Conservation (phyloP, 129 eudicot species). For the Flaveria bidentis region DNA sequence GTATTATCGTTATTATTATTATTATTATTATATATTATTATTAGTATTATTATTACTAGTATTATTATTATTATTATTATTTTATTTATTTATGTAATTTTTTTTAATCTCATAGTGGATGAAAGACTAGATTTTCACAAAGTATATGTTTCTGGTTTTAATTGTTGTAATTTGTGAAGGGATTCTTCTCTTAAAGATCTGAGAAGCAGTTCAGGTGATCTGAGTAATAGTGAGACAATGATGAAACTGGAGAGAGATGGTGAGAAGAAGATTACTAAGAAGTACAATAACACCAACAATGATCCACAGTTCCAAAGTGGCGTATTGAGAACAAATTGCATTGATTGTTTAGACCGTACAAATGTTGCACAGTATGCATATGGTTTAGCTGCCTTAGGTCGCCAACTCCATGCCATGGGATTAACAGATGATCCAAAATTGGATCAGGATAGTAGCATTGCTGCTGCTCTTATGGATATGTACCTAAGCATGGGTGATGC, state of each 20-base stretch:
- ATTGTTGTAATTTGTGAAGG: slow-evolving; percentile 44
- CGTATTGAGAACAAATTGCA: slow-evolving; percentile 91
- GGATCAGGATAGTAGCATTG: slow-evolving; percentile 87
- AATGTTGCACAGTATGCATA: slow-evolving; percentile 98
- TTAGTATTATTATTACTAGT: too few relatives aligned
- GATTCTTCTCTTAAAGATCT: slow-evolving; percentile 80
- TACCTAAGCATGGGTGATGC: slow-evolving; percentile 98
- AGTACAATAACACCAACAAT: slow-evolving; percentile 40
- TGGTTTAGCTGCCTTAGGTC: slow-evolving; percentile 90
- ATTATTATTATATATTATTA: too few relatives aligned
- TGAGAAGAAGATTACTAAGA: slow-evolving; percentile 34
- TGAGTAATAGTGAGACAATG: slow-evolving; percentile 47
- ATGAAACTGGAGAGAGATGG: slow-evolving; percentile 55
- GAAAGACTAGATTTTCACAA: background rate
- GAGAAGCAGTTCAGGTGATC: slow-evolving; percentile 67
- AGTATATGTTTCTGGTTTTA: background rate
- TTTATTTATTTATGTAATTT: too few relatives aligned
- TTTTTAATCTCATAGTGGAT: slow-evolving; percentile 2
- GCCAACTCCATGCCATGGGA: slow-evolving; percentile 88
- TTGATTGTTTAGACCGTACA: slow-evolving; percentile 94
- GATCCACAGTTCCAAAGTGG: slow-evolving; percentile 82
- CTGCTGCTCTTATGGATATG: slow-evolving; percentile 94
- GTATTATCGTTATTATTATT: too few relatives aligned
- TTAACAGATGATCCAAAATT: slow-evolving; percentile 69
- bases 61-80: too few relatives aligned